A percentile compares a stretch with the other conserved stretches of the same genome.
Conservation (phyloP, 345 rosid genomes). For the Abelmoschus esculentus region DNA sequence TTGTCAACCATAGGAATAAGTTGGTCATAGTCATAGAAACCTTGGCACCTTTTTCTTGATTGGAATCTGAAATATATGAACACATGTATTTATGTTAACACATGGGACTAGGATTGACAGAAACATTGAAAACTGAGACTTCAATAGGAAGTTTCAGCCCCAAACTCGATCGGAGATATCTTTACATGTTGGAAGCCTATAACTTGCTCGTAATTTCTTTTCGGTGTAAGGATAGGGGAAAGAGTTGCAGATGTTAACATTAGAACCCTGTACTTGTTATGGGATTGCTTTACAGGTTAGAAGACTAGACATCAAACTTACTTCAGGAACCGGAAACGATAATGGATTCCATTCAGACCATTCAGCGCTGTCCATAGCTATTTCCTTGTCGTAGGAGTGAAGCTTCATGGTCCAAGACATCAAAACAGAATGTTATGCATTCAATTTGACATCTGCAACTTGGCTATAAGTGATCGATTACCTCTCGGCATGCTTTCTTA, state of each 20-base stretch:
- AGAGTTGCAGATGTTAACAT: not conserved
- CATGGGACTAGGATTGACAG: no score
- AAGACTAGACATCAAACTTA: conserved; percentile 13
- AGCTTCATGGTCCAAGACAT: conserved; percentile 17
- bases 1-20: conserved; percentile 4
- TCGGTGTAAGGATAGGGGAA: not conserved
- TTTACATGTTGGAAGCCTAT: no score
- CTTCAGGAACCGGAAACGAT: conserved; percentile 22
- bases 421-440: conserved; percentile 5
- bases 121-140: no score
- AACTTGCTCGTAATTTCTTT: not conserved
- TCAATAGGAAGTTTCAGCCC: no score
- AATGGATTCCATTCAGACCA: conserved; percentile 1
- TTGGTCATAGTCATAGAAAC: not conserved
- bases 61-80: not conserved
- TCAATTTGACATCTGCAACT: no score
- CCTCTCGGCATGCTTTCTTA: conserved; percentile 31
- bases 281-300: not conserved
- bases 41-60: not conserved
- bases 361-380: not conserved
- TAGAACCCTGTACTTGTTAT: no score
- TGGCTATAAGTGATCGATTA: not conserved
- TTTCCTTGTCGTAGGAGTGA: conserved; percentile 13
- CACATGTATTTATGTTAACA: not conserved
- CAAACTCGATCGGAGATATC: no score